Percentiles rank a stretch among this genome's conserved stretches.
These are phyloP conservation scores for Globisporangium alternatum DNA, from an alignment of 352 stramenopile genomes.

Conservation along the genomic window DNA sequence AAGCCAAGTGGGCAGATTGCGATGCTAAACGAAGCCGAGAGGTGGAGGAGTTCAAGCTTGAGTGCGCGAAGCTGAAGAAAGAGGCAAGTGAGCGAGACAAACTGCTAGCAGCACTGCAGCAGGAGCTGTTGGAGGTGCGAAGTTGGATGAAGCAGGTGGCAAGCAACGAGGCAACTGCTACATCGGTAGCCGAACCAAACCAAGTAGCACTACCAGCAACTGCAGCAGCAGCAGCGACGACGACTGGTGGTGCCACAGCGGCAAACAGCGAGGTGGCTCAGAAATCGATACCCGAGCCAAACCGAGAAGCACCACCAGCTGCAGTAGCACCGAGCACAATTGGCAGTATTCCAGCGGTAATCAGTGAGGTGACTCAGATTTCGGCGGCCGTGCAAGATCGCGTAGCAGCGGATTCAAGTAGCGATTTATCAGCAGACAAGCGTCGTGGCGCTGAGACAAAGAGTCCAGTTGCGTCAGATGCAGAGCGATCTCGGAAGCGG, in stretches of 20 bases:
- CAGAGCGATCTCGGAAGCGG: slow-evolving; percentile 1
- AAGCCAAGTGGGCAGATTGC: neutral
- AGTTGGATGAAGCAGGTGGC: neutral
- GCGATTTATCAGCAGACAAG: neutral
- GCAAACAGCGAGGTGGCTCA: neutral
- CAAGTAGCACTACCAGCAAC: neutral
- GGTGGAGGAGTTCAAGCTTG: neutral
- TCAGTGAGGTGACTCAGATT: too few species aligned
- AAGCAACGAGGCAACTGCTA: neutral
- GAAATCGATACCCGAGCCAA: neutral
- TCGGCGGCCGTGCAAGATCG: too few species aligned
- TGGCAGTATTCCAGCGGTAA: too few species aligned
- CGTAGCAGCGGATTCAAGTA: neutral
- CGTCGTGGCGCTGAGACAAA: neutral
- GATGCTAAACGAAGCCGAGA: neutral
- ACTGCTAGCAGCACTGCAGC: neutral
- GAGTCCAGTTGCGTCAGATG: neutral
- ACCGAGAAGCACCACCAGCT: neutral
- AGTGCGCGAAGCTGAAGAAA: slow-evolving; percentile 1
- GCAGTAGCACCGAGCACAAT: neutral
- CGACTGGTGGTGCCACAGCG: too few species aligned
- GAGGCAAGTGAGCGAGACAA: neutral
- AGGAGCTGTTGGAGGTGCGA: neutral
- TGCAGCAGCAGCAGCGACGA: neutral
- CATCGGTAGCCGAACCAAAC: neutral